Base-by-base conservation (phyloP, 2,329 filamentous ascomycete genomes). In the Aureobasidium melanogenum region DNA sequence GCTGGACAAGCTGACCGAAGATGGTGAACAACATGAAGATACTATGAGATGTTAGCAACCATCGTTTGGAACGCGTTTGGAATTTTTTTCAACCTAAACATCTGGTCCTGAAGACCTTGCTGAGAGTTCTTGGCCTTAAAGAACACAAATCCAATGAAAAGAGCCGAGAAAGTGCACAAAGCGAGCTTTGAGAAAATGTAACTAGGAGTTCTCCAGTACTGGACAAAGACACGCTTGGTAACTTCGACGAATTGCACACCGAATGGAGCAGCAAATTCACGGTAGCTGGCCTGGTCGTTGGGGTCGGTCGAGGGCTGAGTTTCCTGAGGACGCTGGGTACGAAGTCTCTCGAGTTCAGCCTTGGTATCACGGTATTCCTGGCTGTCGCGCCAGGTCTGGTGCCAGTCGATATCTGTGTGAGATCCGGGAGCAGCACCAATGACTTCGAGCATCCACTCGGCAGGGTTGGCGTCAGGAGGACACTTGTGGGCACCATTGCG, bases 121-220 rank as follows among this genome's bases (percentile, higher is more conserved):
- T 87, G 82, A 10, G 84, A 85, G 74, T 86, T 86, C 32, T 84
- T 83, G 0, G 88, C 85, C 43, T 84, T 81, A 80, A 83, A 89
- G 75, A 94, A 91, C 58, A 88, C 86, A 62, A 70, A 91, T 32
- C 89, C 90, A 68, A 94, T 89, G 72, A 93, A 95, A 14, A 95
- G 80, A 4, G 86, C 79, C 65, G 81, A 80, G 17, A 85, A 74
- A 26, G 82, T 76, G 70, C 86, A 90, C 19, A 95, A 84, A 1
- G 81, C 77, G 0, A 80, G 72, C 79, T 96, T 96, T 68, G 88
- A 87, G 77, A 93, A 95, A 73, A 96, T 92, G 77, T 96, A 96
- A 5, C 86, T 82, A 0, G 91, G 91, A 0, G 87, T 92, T 63
- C 91, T 88, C 91, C 91, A 96, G 81, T 94, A 95, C 73, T 96